phyloP scores from a whole-genome alignment of 75 land plant species.

The Isoetes taiwanensis region DNA sequence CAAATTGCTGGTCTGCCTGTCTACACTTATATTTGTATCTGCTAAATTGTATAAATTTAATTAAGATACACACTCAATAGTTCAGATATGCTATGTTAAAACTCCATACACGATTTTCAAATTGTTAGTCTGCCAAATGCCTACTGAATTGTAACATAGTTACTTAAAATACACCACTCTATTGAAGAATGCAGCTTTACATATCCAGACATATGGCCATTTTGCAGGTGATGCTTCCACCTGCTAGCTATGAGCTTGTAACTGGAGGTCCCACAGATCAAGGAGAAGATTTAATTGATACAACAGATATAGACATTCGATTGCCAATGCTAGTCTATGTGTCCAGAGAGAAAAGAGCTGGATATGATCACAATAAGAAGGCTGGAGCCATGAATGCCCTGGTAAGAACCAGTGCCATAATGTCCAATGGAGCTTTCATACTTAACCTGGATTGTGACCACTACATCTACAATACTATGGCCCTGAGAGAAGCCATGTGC shows the following conservation, averaged over 20 bases:
- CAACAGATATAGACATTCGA: slow-evolving; percentile 38
- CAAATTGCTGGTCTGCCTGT: too few relatives aligned
- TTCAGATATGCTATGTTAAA: too few relatives aligned
- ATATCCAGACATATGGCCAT: too few relatives aligned
- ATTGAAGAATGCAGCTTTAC: too few relatives aligned
- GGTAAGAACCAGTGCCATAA: slow-evolving; percentile 43
- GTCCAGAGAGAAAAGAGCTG: slow-evolving; percentile 48
- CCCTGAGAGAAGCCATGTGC: slow-evolving; percentile 46
- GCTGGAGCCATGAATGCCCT: slow-evolving; percentile 69
- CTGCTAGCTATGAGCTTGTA: slow-evolving; percentile 28
- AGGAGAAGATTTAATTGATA: slow-evolving; percentile 22
- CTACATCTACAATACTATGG: slow-evolving; percentile 44
- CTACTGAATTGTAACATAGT: too few relatives aligned
- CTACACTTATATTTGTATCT: too few relatives aligned
- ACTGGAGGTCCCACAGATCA: slow-evolving; percentile 19
- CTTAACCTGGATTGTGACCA: slow-evolving; percentile 70
- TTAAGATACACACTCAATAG: too few relatives aligned
- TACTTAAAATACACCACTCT: too few relatives aligned
- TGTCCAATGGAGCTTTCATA: slow-evolving; percentile 58
- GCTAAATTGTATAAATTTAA: too few relatives aligned
- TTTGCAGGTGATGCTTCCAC: slow-evolving; percentile 50
- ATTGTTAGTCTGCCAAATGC: too few relatives aligned
- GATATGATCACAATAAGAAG: slow-evolving; percentile 62
- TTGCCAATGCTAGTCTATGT: slow-evolving; percentile 52
- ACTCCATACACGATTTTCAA: too few relatives aligned